Evolutionary conservation across 2,329 filamentous ascomycete genomes (phyloP), one percentile per base, ranked within the genome.

Genomic region (Aspergillus vadensis): DNA sequence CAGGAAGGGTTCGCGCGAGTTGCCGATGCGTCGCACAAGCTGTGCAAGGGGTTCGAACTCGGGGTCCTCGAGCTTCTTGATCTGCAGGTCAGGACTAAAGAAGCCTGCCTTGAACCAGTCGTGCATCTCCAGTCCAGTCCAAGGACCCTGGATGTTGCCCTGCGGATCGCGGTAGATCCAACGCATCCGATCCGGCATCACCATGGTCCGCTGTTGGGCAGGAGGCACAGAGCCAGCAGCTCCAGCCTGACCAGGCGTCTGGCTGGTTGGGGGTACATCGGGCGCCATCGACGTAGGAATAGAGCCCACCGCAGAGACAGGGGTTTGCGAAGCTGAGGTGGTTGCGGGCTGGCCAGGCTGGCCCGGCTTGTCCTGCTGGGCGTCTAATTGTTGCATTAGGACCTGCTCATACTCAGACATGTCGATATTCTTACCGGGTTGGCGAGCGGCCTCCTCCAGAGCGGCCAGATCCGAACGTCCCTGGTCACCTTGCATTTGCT

Each of bases 71-170:
- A 94, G 83, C 74, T 97, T 97, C 80, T 96, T 97, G 32, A 99
- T 95, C 47, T 96, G 87, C 19, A 99, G 83, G 69, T 99, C 94
- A 0, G 94, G 89, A 0, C 92, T 96, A 78, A 99, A 99, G 80
- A 98, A 99, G 49, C 94, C 93, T 39, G 93, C 94, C 76, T 98
- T 98, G 79, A 98, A 99, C 95, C 95, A 99, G 70, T 99, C 96
- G 68, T 99, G 96, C 95, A 99, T 99, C 77, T 99, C 95, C 53
- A 99, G 81, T 1, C 95, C 95, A 41, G 92, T 97, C 79, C 95
- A 99, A 0, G 95, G 95, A 0, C 95, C 95, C 73, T 99, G 95
- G 5, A 92, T 89, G 63, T 91, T 90, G 21, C 92, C 92, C 73
- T 96, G 91, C 5, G 95, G 95, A 73, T 99, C 95, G 55, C 96